These are phyloP conservation scores for Aspergillus pseudonomiae DNA, from an alignment of 2,329 filamentous ascomycete species.

Conservation along the genomic window DNA sequence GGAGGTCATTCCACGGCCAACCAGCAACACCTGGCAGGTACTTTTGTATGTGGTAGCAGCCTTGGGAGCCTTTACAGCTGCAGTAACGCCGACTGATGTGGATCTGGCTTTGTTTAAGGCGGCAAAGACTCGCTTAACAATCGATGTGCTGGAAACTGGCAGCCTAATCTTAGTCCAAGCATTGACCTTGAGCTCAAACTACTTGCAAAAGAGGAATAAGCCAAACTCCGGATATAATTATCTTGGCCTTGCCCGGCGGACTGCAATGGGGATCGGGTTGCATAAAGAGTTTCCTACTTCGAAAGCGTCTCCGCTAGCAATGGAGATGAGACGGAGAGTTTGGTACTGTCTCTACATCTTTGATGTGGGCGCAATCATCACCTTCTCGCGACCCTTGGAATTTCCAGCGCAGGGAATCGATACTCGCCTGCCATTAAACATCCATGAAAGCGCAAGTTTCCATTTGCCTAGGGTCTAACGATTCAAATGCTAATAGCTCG, in stretches of 20 bases:
- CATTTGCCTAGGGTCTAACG: neutral
- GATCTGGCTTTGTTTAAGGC: conserved; percentile 43
- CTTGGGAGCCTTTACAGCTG: conserved; percentile 36
- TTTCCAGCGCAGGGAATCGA: conserved; percentile 42
- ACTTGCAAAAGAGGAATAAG: conserved; percentile 47
- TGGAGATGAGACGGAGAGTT: conserved; percentile 33
- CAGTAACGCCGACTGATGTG: conserved; percentile 26
- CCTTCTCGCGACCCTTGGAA: conserved; percentile 46
- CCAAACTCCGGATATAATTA: conserved; percentile 49
- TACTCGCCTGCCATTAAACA: conserved; percentile 38
- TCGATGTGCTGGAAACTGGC: conserved; percentile 43
- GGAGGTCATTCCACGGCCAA: conserved; percentile 37
- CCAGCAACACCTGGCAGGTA: conserved; percentile 36
- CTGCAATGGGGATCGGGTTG: conserved; percentile 47
- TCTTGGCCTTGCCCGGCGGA: conserved; percentile 42
- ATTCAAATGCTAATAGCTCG: neutral
- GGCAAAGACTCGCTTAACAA: conserved; percentile 40
- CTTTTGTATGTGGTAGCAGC: conserved; percentile 40
- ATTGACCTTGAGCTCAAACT: conserved; percentile 45
- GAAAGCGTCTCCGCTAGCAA: conserved; percentile 32
- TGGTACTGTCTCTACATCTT: conserved; percentile 40
- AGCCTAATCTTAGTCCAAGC: conserved; percentile 46
- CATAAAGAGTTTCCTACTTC: conserved; percentile 46
- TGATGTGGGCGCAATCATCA: conserved; percentile 45
- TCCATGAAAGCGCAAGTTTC: conserved; percentile 30